Base-by-base conservation (phyloP, 2,329 filamentous ascomycete genomes). In the Lachnellula willkommii region DNA sequence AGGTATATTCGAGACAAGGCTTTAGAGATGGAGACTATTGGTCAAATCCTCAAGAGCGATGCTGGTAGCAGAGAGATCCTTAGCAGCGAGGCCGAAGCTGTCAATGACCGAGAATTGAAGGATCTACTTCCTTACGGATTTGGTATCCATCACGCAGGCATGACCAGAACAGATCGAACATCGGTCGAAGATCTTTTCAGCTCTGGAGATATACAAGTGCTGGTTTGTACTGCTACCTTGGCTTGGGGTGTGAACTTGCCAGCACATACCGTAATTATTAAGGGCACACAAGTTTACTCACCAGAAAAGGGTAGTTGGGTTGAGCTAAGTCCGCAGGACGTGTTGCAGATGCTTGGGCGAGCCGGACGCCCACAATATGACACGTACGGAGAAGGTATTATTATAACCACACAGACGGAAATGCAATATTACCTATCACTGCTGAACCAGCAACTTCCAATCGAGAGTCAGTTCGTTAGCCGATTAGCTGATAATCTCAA, bases 301-400 rank as follows among this genome's bases (percentile, higher is more conserved):
- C 94, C 94, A 0, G 94, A 99, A 71, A 97, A 96, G 76, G 94
- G 94, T 76, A 94, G 89, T 72, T 99, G 94, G 93, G 92, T 99
- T 20, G 95, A 99, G 71, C 75, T 99, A 53, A 96, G 92, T 68
- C 94, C 94, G 12, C 94, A 99, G 71, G 94, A 99, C 74, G 93
- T 99, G 37, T 79, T 99, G 50, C 94, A 99, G 72, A 99, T 99
- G 95, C 84, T 99, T 67, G 94, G 94, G 68, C 91, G 94, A 79
- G 95, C 94, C 53, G 94, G 94, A 70, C 85, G 94, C 63, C 94
- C 94, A 28, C 95, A 99, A 68, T 99, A 90, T 69, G 94, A 99
- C 70, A 96, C 91, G 0, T 99, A 95, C 68, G 94, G 94, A 69
- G 94, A 99, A 72, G 94, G 94, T 70, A 97, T 99, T 68, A 97